These are phyloP conservation scores for Wickerhamiella spandovensis DNA, from an alignment of 805 yeast species.

Conservation along the genomic window DNA sequence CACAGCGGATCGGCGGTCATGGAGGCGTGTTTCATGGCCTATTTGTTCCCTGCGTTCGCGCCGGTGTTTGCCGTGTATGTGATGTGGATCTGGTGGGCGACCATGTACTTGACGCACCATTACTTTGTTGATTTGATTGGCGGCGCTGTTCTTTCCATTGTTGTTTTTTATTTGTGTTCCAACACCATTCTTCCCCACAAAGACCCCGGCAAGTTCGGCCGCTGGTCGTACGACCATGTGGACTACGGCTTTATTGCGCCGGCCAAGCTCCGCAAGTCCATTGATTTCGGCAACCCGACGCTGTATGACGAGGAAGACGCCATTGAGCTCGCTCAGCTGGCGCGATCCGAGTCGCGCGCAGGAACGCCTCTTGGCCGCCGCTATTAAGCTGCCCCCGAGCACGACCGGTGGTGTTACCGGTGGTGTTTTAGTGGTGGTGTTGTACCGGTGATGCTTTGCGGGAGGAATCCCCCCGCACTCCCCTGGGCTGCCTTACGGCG, in stretches of 20 bases:
- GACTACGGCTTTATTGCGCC: conserved; percentile 16
- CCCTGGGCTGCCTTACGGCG: no score
- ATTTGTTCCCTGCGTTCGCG: conserved; percentile 60
- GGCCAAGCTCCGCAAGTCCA: conserved; percentile 1
- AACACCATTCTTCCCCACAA: conserved; percentile 47
- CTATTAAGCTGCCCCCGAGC: background rate
- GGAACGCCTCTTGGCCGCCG: background rate
- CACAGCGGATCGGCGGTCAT: conserved; percentile 91
- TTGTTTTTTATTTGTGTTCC: conserved; percentile 56
- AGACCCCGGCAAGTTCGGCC: conserved; percentile 26
- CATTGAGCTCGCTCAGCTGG: conserved; percentile 2
- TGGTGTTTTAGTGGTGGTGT: no score
- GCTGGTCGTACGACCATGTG: conserved; percentile 32
- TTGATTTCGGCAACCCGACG: conserved; percentile 4
- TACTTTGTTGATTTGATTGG: conserved; percentile 86
- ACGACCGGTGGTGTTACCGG: no score
- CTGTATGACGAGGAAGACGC: conserved; percentile 3
- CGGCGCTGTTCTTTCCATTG: conserved; percentile 75
- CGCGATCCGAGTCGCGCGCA: background rate
- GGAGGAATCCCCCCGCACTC: no score
- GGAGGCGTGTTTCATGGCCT: conserved; percentile 78
- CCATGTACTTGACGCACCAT: conserved; percentile 96
- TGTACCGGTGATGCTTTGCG: no score
- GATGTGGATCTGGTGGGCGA: conserved; percentile 96
- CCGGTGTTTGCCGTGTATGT: conserved; percentile 65